Evolutionary conservation across 116 monocot species (phyloP).

Genomic region (Papilionanthe hybrid): DNA sequence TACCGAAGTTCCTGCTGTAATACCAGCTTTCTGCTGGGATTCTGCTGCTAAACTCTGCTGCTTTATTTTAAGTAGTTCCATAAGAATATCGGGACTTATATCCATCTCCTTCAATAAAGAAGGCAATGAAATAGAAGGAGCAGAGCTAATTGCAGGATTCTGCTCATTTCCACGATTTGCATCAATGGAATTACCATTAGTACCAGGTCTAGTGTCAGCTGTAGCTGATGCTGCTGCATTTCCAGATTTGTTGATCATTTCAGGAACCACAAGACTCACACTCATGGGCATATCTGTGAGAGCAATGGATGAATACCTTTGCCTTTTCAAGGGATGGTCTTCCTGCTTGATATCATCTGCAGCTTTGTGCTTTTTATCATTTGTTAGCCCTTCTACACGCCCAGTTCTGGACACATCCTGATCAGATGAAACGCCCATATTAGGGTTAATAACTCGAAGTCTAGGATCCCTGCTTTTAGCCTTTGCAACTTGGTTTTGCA

Average conservation of each 20-base stretch:
- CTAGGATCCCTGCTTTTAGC: constrained; percentile 88
- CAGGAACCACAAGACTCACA: constrained; percentile 8
- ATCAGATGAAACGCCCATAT: constrained; percentile 17
- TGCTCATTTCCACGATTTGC: constrained; percentile 18
- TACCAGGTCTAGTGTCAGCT: constrained; percentile 11
- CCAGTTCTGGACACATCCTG: constrained; percentile 13
- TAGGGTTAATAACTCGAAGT: constrained; percentile 49
- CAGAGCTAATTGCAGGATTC: constrained; percentile 9
- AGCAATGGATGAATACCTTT: constrained; percentile 26
- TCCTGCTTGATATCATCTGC: constrained; percentile 23
- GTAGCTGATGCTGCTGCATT: constrained; percentile 11
- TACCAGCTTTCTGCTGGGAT: constrained; percentile 32
- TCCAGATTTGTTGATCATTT: constrained; percentile 19
- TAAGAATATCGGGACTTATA: constrained; percentile 70
- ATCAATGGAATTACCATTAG: constrained; percentile 8
- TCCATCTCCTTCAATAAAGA: constrained; percentile 60
- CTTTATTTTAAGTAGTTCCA: constrained; percentile 59
- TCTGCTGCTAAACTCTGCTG: constrained; percentile 51
- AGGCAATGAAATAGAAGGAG: constrained; percentile 38
- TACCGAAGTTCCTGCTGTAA: constrained; percentile 7
- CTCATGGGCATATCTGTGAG: constrained; percentile 20
- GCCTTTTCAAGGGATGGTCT: constrained; percentile 51
- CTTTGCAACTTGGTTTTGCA: constrained; percentile 26
- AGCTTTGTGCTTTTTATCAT: constrained; percentile 51
- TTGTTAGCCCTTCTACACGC: constrained; percentile 9